phyloP scores from a whole-genome alignment of 495 filamentous ascomycete species.

The Penicillium soppii region DNA sequence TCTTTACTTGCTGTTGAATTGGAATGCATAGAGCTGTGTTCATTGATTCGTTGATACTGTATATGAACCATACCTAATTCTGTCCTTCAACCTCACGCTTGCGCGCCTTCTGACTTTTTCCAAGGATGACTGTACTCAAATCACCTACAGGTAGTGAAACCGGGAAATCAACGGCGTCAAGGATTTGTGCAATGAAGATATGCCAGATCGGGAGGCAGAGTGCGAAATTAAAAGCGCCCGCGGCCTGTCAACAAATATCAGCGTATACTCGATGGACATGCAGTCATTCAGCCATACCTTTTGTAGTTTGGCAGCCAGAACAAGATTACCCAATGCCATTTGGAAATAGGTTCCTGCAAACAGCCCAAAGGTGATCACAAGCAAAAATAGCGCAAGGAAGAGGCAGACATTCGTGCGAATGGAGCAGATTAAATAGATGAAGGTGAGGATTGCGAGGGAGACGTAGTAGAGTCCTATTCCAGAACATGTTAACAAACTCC shows the following conservation, averaged over 20 bases:
- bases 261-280: not conserved
- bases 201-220: conserved; percentile 61
- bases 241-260: conserved; percentile 20
- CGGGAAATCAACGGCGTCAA: conserved; percentile 49
- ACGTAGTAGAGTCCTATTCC: conserved; percentile 30
- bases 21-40: too few relatives aligned
- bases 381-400: conserved; percentile 62
- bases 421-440: conserved; percentile 67
- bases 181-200: conserved; percentile 62
- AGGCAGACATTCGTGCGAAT: conserved; percentile 70
- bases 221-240: conserved; percentile 51
- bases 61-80: too few relatives aligned
- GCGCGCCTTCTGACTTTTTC: conserved; percentile 25
- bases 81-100: conserved; percentile 7
- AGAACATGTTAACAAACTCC: not conserved
- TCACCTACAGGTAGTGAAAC: conserved; percentile 37
- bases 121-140: conserved; percentile 31
- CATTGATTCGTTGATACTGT: too few relatives aligned
- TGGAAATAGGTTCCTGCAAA: conserved; percentile 60
- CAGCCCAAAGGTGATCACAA: conserved; percentile 57
- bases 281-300: conserved; percentile 19
- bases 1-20: too few relatives aligned
- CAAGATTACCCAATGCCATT: conserved; percentile 39
- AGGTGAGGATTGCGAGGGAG: conserved; percentile 49
- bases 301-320: conserved; percentile 32